Percentiles rank a stretch among this genome's conserved stretches.
Conservation (phyloP, 2,329 filamentous ascomycete genomes). For the Talaromyces pinophilus region DNA sequence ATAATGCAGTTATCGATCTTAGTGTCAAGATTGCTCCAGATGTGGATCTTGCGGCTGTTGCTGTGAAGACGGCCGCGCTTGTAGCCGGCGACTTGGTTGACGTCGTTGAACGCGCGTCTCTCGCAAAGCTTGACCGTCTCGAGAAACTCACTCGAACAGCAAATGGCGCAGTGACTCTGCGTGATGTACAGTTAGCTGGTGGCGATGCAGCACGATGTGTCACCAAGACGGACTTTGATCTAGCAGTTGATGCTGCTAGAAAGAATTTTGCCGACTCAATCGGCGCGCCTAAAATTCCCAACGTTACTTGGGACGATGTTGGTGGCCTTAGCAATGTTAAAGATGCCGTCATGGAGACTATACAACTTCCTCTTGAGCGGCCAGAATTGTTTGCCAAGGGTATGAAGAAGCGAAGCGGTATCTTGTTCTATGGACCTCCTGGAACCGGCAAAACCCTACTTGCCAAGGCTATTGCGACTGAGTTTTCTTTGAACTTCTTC, state of each 20-base stretch:
- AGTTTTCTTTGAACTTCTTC: constrained; percentile 99
- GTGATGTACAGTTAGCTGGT: constrained; percentile 86
- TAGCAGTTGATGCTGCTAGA: constrained; percentile 90
- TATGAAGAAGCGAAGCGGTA: constrained; percentile 98
- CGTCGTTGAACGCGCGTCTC: constrained; percentile 84
- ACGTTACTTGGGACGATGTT: constrained; percentile 94
- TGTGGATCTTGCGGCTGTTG: constrained; percentile 80
- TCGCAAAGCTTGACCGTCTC: constrained; percentile 73
- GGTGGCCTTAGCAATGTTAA: constrained; percentile 92
- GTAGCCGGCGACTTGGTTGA: constrained; percentile 94
- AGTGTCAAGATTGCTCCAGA: constrained; percentile 77
- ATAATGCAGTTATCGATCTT: constrained; percentile 72
- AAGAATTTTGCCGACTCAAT: constrained; percentile 99
- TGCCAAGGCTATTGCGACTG: constrained; percentile 98
- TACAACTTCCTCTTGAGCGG: constrained; percentile 85
- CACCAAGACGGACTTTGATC: constrained; percentile 80
- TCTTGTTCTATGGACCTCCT: constrained; percentile 96
- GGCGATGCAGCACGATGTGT: constrained; percentile 77
- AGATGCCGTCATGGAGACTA: constrained; percentile 95
- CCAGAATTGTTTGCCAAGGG: constrained; percentile 95
- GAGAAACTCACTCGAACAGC: constrained; percentile 63
- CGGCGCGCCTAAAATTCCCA: constrained; percentile 95
- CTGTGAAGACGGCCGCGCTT: constrained; percentile 91
- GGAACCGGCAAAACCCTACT: constrained; percentile 99
- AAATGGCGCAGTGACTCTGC: constrained; percentile 59